These are phyloP conservation scores for Cymbopogon flexuosus DNA, from an alignment of 202 grass and related monocot species.

Conservation along the genomic window DNA sequence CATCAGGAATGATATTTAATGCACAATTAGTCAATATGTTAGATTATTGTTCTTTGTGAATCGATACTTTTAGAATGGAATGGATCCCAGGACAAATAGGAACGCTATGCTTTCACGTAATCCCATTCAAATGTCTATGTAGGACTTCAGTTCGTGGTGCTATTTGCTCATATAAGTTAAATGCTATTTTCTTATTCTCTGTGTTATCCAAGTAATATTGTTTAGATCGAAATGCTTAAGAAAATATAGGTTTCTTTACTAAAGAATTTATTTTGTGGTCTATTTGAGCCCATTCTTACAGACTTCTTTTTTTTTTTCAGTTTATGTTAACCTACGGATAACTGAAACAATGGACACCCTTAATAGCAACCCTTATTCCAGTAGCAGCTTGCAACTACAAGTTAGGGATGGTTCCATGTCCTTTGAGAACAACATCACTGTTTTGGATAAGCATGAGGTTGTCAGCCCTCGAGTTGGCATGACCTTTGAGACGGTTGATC, in stretches of 20 bases:
- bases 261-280: not conserved
- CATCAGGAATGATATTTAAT: not conserved
- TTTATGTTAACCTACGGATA: slow-evolving; percentile 20
- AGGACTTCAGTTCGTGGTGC: not conserved
- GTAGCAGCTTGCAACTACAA: slow-evolving; percentile 29
- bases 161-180: slow-evolving; percentile 7
- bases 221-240: not conserved
- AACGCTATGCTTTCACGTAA: not conserved
- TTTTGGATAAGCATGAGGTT: slow-evolving; percentile 40
- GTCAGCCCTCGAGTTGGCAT: slow-evolving; percentile 55
- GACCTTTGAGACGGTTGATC: slow-evolving; percentile 69
- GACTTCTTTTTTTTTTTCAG: not conserved
- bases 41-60: not conserved
- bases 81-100: not conserved
- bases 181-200: not conserved
- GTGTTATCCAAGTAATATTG: not conserved
- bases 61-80: not conserved
- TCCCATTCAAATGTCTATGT: not conserved
- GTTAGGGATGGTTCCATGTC: slow-evolving; percentile 28
- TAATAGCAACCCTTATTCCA: slow-evolving; percentile 39
- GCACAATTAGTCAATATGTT: not conserved
- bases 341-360: slow-evolving; percentile 36
- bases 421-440: slow-evolving; percentile 31
- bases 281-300: not conserved
- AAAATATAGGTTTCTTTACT: slow-evolving; percentile 20